Conservation (phyloP, 805 yeast genomes). For the Metschnikowia aberdeeniae region DNA sequence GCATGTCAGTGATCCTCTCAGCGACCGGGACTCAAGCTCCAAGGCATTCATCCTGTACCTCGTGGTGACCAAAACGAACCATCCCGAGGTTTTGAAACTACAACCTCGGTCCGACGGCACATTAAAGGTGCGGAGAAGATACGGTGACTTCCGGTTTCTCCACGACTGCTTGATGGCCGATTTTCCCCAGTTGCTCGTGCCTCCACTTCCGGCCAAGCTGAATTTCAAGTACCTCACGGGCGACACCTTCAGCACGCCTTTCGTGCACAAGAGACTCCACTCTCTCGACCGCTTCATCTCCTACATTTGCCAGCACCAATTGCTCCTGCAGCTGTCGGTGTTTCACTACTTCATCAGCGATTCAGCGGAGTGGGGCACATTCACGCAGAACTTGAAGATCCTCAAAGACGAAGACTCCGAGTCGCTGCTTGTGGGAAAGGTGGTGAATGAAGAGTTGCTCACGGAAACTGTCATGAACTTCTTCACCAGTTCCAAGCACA, state of each 20-base stretch:
- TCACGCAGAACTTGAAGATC: conserved; percentile 51
- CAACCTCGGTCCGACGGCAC: conserved; percentile 16
- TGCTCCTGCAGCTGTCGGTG: conserved; percentile 62
- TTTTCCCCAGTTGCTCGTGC: conserved; percentile 80
- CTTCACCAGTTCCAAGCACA: conserved; percentile 64
- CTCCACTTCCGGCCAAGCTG: conserved; percentile 92
- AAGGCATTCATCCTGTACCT: conserved; percentile 75
- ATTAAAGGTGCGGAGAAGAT: conserved; percentile 69
- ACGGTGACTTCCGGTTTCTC: conserved; percentile 79
- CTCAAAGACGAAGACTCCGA: conserved; percentile 15
- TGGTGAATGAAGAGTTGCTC: conserved; percentile 67
- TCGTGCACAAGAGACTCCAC: conserved; percentile 76
- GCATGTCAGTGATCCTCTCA: conserved; percentile 56
- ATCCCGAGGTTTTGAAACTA: conserved; percentile 49
- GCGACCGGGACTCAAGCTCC: conserved; percentile 65
- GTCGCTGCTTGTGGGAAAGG: conserved; percentile 32
- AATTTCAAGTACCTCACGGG: conserved; percentile 91
- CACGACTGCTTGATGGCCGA: conserved; percentile 73
- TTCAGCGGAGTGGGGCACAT: conserved; percentile 69
- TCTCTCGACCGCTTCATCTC: conserved; percentile 74
- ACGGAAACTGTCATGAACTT: conserved; percentile 92
- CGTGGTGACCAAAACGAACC: conserved; percentile 58
- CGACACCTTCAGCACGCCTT: conserved; percentile 81
- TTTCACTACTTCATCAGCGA: conserved; percentile 66
- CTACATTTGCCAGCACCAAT: conserved; percentile 72